A percentile compares a stretch with the other conserved stretches of the same genome.
Evolutionary conservation across 2,329 filamentous ascomycete genomes (phyloP).

Genomic region (Clarireedia monteithiana): DNA sequence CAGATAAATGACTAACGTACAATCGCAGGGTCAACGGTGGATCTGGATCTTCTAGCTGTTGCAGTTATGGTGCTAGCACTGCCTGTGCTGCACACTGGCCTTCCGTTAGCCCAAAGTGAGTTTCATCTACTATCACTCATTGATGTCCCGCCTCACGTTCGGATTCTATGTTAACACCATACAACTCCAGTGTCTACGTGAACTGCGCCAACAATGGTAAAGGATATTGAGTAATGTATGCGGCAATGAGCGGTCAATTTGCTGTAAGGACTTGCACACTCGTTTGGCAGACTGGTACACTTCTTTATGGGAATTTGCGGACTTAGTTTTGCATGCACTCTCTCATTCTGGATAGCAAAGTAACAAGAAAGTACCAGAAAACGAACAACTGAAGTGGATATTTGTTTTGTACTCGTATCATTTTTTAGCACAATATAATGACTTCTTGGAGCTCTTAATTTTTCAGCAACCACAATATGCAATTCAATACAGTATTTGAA

Average conservation of each 20-base stretch:
- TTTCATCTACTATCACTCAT: not conserved
- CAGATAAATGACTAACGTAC: not conserved
- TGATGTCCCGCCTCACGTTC: not conserved
- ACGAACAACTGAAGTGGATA: too few species aligned
- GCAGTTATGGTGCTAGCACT: slow-evolving; percentile 1
- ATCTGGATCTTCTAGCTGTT: slow-evolving; percentile 4
- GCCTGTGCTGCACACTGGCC: slow-evolving; percentile 4
- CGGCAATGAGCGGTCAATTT: too few species aligned
- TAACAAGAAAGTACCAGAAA: too few species aligned
- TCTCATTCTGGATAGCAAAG: not conserved
- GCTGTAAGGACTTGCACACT: not conserved
- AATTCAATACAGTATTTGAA: too few species aligned
- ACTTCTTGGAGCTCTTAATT: too few species aligned
- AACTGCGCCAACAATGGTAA: slow-evolving; percentile 3
- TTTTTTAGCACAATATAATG: too few species aligned
- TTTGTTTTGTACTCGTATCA: too few species aligned
- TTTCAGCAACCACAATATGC: too few species aligned
- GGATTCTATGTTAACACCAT: too few species aligned
- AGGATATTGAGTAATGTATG: not conserved
- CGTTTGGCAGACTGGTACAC: not conserved
- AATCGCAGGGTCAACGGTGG: slow-evolving; percentile 5
- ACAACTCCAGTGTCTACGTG: not conserved
- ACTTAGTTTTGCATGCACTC: not conserved
- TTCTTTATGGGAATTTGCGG: not conserved
- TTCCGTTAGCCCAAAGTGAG: slow-evolving; percentile 2